phyloP scores from a whole-genome alignment of 345 rosid genomes.

The Raphanus sativus region DNA sequence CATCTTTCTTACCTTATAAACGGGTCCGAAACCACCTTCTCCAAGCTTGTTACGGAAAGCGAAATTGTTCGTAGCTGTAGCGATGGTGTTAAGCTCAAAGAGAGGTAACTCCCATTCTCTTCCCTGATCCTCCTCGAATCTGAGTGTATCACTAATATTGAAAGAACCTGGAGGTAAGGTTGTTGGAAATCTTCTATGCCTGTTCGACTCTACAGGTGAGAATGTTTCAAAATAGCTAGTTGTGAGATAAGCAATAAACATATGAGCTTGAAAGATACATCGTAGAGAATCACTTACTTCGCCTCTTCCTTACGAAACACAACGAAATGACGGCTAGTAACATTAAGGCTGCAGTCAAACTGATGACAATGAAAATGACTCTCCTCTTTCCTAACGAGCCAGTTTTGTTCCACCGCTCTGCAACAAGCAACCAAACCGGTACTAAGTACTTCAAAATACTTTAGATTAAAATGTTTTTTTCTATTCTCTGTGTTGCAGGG shows the following conservation, averaged over 20 bases:
- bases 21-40: constrained; percentile 72
- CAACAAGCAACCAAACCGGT: not conserved
- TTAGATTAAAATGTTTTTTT: not conserved
- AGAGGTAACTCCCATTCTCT: constrained; percentile 47
- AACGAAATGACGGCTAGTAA: constrained; percentile 16
- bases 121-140: constrained; percentile 33
- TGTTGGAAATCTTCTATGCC: not conserved
- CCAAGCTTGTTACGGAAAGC: constrained; percentile 59
- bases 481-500: not conserved
- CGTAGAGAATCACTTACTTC: constrained; percentile 29
- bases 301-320: constrained; percentile 37
- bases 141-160: constrained; percentile 31
- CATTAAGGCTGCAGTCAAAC: constrained; percentile 13
- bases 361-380: constrained; percentile 20
- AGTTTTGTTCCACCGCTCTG: constrained; percentile 38
- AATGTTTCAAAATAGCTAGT: constrained; percentile 2
- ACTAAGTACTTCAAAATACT: not conserved
- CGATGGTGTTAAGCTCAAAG: constrained; percentile 48
- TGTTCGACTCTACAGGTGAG: constrained; percentile 25
- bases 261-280: not conserved
- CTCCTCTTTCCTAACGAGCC: constrained; percentile 36
- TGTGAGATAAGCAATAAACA: constrained; percentile 13
- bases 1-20: constrained; percentile 53
- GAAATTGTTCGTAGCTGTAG: constrained; percentile 56
- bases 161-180: constrained; percentile 25